Conservation (phyloP, 257 asterid genomes). For the Fraxinus excelsior region DNA sequence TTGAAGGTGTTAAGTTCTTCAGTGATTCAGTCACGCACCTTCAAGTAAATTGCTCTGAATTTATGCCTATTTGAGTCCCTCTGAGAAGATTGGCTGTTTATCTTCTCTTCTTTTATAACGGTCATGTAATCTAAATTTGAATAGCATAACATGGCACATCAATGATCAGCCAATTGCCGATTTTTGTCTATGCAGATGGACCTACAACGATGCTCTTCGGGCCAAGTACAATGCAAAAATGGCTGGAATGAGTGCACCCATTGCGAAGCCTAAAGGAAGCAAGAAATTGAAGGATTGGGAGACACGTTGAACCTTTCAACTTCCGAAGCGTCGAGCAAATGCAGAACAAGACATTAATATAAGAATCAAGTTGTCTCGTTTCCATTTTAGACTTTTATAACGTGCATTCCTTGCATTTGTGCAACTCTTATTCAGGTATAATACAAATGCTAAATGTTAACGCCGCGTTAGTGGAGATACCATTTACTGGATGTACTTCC, state of each 20-base stretch:
- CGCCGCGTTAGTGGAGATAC: too few species aligned
- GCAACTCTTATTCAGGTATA: too few species aligned
- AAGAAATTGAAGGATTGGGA: slow-evolving; percentile 93
- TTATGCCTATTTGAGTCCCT: not conserved
- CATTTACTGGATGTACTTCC: not conserved
- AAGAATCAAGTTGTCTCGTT: not conserved
- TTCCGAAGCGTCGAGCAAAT: not conserved
- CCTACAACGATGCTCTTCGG: slow-evolving; percentile 78
- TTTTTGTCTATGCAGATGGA: slow-evolving; percentile 71
- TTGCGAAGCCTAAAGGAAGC: slow-evolving; percentile 89
- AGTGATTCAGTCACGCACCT: not conserved
- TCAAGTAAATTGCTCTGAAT: not conserved
- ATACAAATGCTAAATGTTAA: too few species aligned
- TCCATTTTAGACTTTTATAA: not conserved
- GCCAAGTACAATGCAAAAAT: slow-evolving; percentile 85
- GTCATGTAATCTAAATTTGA: not conserved
- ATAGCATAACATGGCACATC: slow-evolving; percentile 11
- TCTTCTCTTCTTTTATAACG: not conserved
- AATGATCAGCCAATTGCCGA: slow-evolving; percentile 2
- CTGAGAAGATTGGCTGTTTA: too few species aligned
- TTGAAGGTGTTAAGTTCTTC: not conserved
- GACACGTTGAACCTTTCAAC: slow-evolving; percentile 33
- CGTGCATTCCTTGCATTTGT: too few species aligned
- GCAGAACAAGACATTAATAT: not conserved
- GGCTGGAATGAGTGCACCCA: slow-evolving; percentile 91